phyloP scores from a whole-genome alignment of 2,329 filamentous ascomycete genomes.

The Hymenoscyphus infarciens region DNA sequence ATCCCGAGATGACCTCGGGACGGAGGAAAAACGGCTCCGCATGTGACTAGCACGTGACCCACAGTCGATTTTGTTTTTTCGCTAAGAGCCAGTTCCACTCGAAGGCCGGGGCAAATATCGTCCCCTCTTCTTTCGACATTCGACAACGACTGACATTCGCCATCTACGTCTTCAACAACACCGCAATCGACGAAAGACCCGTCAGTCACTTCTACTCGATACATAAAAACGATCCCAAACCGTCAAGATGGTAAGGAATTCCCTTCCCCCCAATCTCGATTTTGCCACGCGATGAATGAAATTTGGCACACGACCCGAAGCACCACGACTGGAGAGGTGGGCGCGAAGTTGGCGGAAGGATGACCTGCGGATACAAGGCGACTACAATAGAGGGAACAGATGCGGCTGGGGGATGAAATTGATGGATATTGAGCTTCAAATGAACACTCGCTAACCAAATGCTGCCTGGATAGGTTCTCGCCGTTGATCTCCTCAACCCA shows the following conservation, averaged over 20 bases:
- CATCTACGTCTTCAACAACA: constrained; percentile 35
- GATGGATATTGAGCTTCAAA: constrained; percentile 21
- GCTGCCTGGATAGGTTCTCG: constrained; percentile 77
- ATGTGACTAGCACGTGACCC: constrained; percentile 15
- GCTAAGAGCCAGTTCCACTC: constrained; percentile 1
- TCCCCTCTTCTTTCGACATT: constrained; percentile 25
- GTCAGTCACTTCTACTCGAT: constrained; percentile 35
- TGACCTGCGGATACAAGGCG: not conserved
- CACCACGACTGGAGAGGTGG: constrained; percentile 15
- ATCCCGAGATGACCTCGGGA: not conserved
- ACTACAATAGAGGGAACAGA: not conserved
- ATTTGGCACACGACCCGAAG: constrained; percentile 32
- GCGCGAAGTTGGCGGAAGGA: constrained; percentile 10
- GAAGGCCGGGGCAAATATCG: not conserved
- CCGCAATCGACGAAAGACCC: constrained; percentile 35
- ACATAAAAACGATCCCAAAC: constrained; percentile 43
- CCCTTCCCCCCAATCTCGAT: constrained; percentile 18
- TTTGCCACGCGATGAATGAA: constrained; percentile 24
- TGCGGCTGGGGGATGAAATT: constrained; percentile 25
- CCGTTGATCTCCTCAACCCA: constrained; percentile 99
- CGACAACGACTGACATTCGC: constrained; percentile 37
- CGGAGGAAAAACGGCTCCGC: not conserved
- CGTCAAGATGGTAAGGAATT: constrained; percentile 67
- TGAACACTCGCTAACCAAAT: constrained; percentile 45
- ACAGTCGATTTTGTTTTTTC: constrained; percentile 14